These are phyloP conservation scores for Ogataea neopini DNA, from an alignment of 805 yeast species.

Conservation along the genomic window DNA sequence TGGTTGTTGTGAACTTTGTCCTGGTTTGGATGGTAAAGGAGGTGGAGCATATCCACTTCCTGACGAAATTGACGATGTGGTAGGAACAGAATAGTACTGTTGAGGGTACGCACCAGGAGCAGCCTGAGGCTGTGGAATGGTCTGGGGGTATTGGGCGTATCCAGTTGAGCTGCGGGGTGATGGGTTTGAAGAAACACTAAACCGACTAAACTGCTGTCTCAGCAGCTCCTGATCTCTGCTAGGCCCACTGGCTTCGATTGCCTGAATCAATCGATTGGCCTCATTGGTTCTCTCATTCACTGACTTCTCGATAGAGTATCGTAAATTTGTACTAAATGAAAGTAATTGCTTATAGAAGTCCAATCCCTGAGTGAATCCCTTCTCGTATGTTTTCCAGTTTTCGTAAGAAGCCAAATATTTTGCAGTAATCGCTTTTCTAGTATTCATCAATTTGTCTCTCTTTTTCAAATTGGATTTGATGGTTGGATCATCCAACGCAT, in stretches of 20 bases:
- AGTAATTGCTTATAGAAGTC: slow-evolving; percentile 60
- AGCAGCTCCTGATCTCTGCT: slow-evolving; percentile 24
- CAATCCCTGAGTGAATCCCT: slow-evolving; percentile 62
- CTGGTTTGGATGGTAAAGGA: slow-evolving; percentile 32
- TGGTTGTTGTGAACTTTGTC: slow-evolving; percentile 12
- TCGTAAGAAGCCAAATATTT: slow-evolving; percentile 51
- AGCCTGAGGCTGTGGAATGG: slow-evolving; percentile 22
- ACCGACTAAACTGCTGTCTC: slow-evolving; percentile 22
- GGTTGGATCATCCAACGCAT: slow-evolving; percentile 47
- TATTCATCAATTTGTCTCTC: slow-evolving; percentile 41
- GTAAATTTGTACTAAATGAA: slow-evolving; percentile 34
- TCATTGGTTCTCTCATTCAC: slow-evolving; percentile 34
- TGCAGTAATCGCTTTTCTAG: slow-evolving; percentile 39
- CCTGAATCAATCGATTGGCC: slow-evolving; percentile 18
- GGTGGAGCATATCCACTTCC: slow-evolving; percentile 22
- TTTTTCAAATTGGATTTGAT: slow-evolving; percentile 45
- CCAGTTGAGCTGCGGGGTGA: slow-evolving; percentile 9
- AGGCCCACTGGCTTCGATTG: slow-evolving; percentile 17
- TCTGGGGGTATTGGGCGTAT: background rate
- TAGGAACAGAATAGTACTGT: slow-evolving; percentile 2
- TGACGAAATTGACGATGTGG: background rate
- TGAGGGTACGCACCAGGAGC: slow-evolving; percentile 1
- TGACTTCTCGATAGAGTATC: slow-evolving; percentile 29
- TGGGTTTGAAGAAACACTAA: slow-evolving; percentile 18
- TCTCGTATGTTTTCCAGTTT: slow-evolving; percentile 56